Evolutionary conservation across 1,284 basidiomycete genomes (phyloP).

Genomic region (Fistulinella staudtii): DNA sequence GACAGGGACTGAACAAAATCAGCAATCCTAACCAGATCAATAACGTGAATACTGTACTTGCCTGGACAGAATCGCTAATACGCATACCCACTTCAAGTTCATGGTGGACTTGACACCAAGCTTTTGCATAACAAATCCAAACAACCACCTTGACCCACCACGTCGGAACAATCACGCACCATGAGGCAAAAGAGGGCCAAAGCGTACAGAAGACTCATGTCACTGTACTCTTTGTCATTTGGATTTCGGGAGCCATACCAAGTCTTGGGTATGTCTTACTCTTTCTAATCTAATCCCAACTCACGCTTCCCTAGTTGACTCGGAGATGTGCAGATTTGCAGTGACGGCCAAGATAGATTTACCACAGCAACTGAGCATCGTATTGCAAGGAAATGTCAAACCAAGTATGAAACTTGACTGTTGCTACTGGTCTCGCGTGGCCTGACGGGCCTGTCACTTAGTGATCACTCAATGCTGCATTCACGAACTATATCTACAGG

Average conservation of each 20-base stretch:
- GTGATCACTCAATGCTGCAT: slow-evolving; percentile 98
- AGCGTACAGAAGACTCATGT: slow-evolving; percentile 89
- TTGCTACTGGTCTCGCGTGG: slow-evolving; percentile 15
- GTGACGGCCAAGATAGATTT: slow-evolving; percentile 71
- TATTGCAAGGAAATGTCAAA: slow-evolving; percentile 83
- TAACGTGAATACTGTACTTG: background rate
- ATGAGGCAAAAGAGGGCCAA: slow-evolving; percentile 96
- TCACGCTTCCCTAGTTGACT: slow-evolving; percentile 59
- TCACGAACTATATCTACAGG: slow-evolving; percentile 82
- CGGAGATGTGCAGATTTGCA: slow-evolving; percentile 77
- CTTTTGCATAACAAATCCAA: slow-evolving; percentile 19
- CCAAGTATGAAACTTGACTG: slow-evolving; percentile 62
- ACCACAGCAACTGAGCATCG: slow-evolving; percentile 64
- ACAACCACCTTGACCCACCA: slow-evolving; percentile 8
- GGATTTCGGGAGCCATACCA: slow-evolving; percentile 91
- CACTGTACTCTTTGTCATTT: slow-evolving; percentile 78
- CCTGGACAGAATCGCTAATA: slow-evolving; percentile 15
- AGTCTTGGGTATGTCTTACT: slow-evolving; percentile 59
- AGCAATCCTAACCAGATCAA: background rate
- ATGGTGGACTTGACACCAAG: too few species aligned
- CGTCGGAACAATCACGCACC: background rate
- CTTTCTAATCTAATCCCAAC: slow-evolving; percentile 6
- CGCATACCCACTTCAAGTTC: slow-evolving; percentile 13
- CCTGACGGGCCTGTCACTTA: slow-evolving; percentile 43
- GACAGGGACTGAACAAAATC: slow-evolving; percentile 29